A percentile compares a stretch with the other conserved stretches of the same genome.
phyloP scores from a whole-genome alignment of 164 flowering plant species.

The Liquidambar formosana region DNA sequence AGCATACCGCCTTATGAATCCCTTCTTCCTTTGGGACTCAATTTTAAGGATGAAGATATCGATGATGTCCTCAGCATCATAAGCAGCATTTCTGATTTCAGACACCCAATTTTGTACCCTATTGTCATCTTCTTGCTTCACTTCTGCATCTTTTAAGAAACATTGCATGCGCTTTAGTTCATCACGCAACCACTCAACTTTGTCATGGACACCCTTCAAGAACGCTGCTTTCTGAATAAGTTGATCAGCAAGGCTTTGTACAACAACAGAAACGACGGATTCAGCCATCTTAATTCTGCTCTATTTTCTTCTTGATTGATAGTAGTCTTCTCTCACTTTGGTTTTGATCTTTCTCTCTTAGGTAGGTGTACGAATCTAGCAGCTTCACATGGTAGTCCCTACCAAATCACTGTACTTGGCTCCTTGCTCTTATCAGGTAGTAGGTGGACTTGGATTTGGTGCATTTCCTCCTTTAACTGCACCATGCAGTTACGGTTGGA shows the following conservation, averaged over 20 bases:
- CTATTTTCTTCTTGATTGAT: too few species aligned
- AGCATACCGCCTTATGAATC: neutral
- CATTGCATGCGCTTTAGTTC: constrained; percentile 6
- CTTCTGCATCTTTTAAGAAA: constrained; percentile 4
- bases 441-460: too few species aligned
- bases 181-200: neutral
- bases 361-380: too few species aligned
- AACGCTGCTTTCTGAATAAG: neutral
- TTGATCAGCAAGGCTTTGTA: neutral
- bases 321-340: too few species aligned
- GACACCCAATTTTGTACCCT: neutral
- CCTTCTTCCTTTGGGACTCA: neutral
- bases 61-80: constrained; percentile 7
- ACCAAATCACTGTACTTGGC: too few species aligned
- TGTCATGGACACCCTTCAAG: neutral
- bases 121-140: neutral
- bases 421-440: too few species aligned
- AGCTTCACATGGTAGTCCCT: too few species aligned
- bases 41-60: neutral
- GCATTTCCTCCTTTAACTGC: too few species aligned
- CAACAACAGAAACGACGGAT: neutral
- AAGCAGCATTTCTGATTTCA: neutral
- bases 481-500: too few species aligned
- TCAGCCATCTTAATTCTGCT: too few species aligned
- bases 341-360: too few species aligned